phyloP scores from a whole-genome alignment of 768 basidiomycete species.

The Psilocybe cyanescens region DNA sequence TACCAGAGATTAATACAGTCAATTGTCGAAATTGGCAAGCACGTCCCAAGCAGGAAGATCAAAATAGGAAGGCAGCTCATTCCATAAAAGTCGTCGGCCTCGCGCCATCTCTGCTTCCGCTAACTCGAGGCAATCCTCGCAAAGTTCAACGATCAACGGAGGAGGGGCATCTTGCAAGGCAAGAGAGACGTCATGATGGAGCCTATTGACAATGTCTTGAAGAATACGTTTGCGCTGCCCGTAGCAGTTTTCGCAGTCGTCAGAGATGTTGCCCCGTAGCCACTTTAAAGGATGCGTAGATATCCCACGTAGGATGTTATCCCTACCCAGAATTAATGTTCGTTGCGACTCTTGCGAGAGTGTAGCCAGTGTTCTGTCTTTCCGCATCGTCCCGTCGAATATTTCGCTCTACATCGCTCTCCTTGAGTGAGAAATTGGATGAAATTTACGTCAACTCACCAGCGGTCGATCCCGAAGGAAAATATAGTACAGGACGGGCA shows the following conservation, averaged over 20 bases:
- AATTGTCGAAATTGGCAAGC: not conserved
- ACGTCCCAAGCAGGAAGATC: conserved; percentile 4
- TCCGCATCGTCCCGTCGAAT: not conserved
- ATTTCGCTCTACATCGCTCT: not conserved
- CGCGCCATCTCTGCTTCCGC: not conserved
- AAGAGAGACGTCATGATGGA: not conserved
- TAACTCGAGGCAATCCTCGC: not conserved
- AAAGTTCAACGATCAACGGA: not conserved
- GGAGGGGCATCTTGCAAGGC: not conserved
- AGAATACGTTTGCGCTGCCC: not conserved
- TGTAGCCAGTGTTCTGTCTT: not conserved
- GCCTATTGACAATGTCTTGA: not conserved
- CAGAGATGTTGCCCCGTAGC: not conserved
- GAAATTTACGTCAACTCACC: not conserved
- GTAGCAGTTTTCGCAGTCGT: not conserved
- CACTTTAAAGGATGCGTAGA: not conserved
- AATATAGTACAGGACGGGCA: not conserved
- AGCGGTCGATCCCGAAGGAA: not conserved
- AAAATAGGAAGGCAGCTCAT: conserved; percentile 1
- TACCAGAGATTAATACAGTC: not conserved
- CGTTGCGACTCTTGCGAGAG: not conserved
- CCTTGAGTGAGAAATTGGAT: not conserved
- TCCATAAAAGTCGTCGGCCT: not conserved
- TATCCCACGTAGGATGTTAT: not conserved
- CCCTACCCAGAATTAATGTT: not conserved